Evolutionary conservation across 2,329 filamentous ascomycete species (phyloP).

Genomic region (Ambrosiella cleistominuta): DNA sequence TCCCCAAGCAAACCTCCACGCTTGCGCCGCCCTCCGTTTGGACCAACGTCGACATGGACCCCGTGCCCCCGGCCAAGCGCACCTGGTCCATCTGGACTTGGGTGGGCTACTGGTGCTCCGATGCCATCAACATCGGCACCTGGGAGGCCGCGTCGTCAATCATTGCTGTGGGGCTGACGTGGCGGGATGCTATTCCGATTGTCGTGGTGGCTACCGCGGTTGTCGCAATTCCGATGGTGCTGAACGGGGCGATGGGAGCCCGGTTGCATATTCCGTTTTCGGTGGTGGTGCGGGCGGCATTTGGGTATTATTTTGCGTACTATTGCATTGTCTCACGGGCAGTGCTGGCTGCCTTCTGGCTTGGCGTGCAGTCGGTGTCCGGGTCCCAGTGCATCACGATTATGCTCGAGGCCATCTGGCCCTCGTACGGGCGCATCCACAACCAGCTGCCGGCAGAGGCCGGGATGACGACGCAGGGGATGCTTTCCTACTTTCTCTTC

Average conservation of each 20-base stretch:
- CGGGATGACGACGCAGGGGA: conserved; percentile 20
- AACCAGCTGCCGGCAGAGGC: conserved; percentile 23
- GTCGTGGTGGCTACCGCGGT: conserved; percentile 27
- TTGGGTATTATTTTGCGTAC: conserved; percentile 26
- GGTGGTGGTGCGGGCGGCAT: conserved; percentile 23
- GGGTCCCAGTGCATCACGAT: conserved; percentile 17
- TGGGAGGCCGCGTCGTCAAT: conserved; percentile 18
- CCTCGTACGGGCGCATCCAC: conserved; percentile 21
- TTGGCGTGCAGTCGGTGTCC: conserved; percentile 26
- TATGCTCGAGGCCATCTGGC: conserved; percentile 22
- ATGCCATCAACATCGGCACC: conserved; percentile 16
- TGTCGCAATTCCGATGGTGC: conserved; percentile 26
- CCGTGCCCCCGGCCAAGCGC: conserved; percentile 22
- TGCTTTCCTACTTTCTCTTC: conserved; percentile 29
- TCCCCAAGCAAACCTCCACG: conserved; percentile 12
- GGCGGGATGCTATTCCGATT: conserved; percentile 27
- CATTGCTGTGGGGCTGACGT: conserved; percentile 27
- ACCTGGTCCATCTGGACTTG: conserved; percentile 29
- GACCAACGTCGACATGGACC: conserved; percentile 23
- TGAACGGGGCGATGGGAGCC: conserved; percentile 25
- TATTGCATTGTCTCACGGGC: conserved; percentile 24
- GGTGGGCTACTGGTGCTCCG: conserved; percentile 31
- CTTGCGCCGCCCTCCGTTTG: conserved; percentile 14
- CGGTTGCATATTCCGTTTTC: conserved; percentile 26
- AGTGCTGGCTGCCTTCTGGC: conserved; percentile 29